Percentiles rank a stretch among this genome's conserved stretches.
Conservation (phyloP, 2,329 filamentous ascomycete genomes). For the Endoconidiophora polonica region DNA sequence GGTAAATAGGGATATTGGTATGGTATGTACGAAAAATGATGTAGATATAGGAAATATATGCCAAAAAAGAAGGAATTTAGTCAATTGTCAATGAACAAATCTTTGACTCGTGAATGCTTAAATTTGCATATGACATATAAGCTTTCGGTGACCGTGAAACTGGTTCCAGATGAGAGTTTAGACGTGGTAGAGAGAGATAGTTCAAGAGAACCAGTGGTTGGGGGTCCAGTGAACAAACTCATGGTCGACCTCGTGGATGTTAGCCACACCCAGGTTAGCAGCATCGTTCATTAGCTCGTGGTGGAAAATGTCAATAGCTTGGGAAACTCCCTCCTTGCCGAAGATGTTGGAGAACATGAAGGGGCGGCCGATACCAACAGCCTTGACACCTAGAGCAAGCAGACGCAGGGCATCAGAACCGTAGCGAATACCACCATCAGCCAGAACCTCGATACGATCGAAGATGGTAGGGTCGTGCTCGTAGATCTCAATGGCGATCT, state of each 20-base stretch:
- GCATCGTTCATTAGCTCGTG: constrained; percentile 30
- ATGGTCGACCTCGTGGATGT: constrained; percentile 22
- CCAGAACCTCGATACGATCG: constrained; percentile 16
- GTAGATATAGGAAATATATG: neutral
- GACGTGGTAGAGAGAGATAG: neutral
- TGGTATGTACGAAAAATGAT: too few species aligned
- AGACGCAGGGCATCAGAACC: constrained; percentile 28
- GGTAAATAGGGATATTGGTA: too few species aligned
- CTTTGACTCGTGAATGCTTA: neutral
- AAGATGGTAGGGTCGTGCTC: constrained; percentile 17
- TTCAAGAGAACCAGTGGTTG: constrained; percentile 16
- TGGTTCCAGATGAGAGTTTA: neutral
- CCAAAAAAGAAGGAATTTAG: neutral
- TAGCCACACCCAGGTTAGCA: constrained; percentile 25
- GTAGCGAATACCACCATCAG: constrained; percentile 27
- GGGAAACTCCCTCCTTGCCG: constrained; percentile 31
- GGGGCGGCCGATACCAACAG: constrained; percentile 30
- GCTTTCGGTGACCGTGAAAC: neutral
- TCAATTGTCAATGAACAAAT: too few species aligned
- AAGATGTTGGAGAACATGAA: constrained; percentile 27
- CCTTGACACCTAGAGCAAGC: constrained; percentile 27
- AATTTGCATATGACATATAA: neutral
- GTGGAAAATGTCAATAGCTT: constrained; percentile 29
- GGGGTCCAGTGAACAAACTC: constrained; percentile 19
- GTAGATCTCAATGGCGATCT: constrained; percentile 21